Evolutionary conservation across 352 stramenopile species (phyloP), one percentile per base, ranked within the genome.

Genomic region (Aphanomyces euteiches): DNA sequence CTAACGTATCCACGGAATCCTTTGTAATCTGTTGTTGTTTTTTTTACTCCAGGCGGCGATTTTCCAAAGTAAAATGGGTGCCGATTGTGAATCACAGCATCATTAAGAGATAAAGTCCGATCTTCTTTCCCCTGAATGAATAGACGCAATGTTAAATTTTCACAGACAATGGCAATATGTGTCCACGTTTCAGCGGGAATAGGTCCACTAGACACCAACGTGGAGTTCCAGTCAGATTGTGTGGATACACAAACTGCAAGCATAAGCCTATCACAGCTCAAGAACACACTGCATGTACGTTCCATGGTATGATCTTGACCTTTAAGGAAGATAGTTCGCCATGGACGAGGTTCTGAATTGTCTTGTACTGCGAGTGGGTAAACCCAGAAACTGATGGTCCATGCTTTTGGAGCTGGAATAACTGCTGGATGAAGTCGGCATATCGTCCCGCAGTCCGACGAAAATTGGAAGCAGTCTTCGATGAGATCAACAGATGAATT

Each of bases 61-160:
- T 69, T 69, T 17, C 63, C 63, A 40, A 69, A 69, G 41, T 69
- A 47, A 21, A 69, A 69, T n/a, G 63, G 63, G 34, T 69, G 45
- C 10, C 5, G 15, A 37, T 60, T 69, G 17, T 60, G 63, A 4
- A 69, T 13, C 3, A 59, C 43, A 5, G 15, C n/a, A 15, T 69
- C 43, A 37, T 19, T 38, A 3, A 69, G 63, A 3, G 63, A 38
- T 17, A 69, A 47, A 15, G 6, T 69, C 15, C 50, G 47, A 19
- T 69, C 61, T 36, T 69, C 61, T 41, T 69, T 69, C 7, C 61
- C 61, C 13, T 69, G 54, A 15, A 69, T 37, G 10, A 69, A 17
- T n/a, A 69, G 21, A n/a, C 61, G 61, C 38, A 69, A 38, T 38
- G 61, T 60, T 13, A 69, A 47, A 38, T 4, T 40, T 12, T 69